Evolutionary conservation across 495 filamentous ascomycete genomes (phyloP), one percentile per base, ranked within the genome.

Genomic region (Neurospora sublineolata): DNA sequence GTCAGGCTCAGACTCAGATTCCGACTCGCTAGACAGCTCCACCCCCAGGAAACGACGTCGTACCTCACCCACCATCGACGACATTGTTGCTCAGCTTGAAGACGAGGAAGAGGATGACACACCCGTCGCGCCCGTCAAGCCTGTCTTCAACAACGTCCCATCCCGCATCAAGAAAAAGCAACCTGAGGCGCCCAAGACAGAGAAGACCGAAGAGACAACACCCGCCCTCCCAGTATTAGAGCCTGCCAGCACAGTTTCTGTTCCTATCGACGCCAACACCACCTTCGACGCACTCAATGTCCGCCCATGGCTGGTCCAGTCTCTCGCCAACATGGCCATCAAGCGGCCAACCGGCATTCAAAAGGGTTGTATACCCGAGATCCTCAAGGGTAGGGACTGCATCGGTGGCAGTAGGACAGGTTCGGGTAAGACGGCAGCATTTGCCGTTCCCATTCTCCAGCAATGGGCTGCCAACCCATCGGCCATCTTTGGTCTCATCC

Each of bases 371-470:
- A 97, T 99, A 77, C 93, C 93, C 23, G 90, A 91, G 75, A 97
- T 98, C 60, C 78, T 99, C 69, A 89, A 93, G 77, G 95, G 95
- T 4, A 86, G 90, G 73, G 93, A 98, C 81, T 97, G 94, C 75
- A 97, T 99, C 75, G 95, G 96, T 75, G 93, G 93, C 20, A 97
- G 93, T 75, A 86, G 92, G 70, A 99, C 95, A 4, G 95, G 95
- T 82, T 97, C 94, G n/a, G 95, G 95, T 79, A 99, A 99, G 84
- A 99, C 95, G n/a, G 89, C 97, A 52, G 94, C 95, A 40, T 99
- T 99, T 82, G 90, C 94, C 14, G 93, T 92, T 10, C 95, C 95
- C 18, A 95, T 99, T 67, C 82, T 98, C 68, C 94, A 97, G 77
- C 89, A 89, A 80, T 98, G 94, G 95, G 89, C 95, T 4, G 85